These are phyloP conservation scores for Marsdenia floribunda DNA, from an alignment of 257 asterid species.

Conservation along the genomic window DNA sequence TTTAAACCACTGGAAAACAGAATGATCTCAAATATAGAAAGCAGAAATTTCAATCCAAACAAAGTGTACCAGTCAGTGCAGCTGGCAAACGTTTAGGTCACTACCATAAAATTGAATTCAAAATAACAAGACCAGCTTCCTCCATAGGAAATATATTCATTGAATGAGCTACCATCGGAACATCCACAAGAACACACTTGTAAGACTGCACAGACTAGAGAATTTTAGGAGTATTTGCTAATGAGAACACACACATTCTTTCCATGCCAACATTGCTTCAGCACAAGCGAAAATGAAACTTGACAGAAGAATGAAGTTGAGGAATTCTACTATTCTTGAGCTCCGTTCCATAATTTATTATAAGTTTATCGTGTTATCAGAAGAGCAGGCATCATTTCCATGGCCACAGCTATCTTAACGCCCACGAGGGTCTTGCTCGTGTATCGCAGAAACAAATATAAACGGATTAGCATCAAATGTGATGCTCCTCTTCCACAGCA, in stretches of 20 bases:
- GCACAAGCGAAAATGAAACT: too few relatives aligned
- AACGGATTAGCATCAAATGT: neutral
- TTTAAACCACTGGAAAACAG: neutral
- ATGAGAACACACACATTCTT: too few relatives aligned
- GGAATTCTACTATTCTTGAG: too few relatives aligned
- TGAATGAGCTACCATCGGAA: neutral
- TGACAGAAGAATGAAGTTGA: too few relatives aligned
- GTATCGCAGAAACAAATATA: neutral
- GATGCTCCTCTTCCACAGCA: neutral
- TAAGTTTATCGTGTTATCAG: neutral
- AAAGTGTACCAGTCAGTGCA: too few relatives aligned
- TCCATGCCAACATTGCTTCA: too few relatives aligned
- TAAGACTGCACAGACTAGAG: neutral
- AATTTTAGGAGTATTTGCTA: neutral
- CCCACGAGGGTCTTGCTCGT: neutral
- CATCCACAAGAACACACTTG: neutral
- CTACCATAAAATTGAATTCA: neutral
- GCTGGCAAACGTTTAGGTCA: neutral
- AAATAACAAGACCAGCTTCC: neutral
- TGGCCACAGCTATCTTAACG: neutral
- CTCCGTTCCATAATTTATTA: too few relatives aligned
- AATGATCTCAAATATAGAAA: neutral
- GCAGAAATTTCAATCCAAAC: neutral
- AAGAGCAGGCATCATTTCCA: neutral
- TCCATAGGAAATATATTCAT: neutral